phyloP scores from a whole-genome alignment of 2,329 filamentous ascomycete genomes.

The Phialocephala subalpina region DNA sequence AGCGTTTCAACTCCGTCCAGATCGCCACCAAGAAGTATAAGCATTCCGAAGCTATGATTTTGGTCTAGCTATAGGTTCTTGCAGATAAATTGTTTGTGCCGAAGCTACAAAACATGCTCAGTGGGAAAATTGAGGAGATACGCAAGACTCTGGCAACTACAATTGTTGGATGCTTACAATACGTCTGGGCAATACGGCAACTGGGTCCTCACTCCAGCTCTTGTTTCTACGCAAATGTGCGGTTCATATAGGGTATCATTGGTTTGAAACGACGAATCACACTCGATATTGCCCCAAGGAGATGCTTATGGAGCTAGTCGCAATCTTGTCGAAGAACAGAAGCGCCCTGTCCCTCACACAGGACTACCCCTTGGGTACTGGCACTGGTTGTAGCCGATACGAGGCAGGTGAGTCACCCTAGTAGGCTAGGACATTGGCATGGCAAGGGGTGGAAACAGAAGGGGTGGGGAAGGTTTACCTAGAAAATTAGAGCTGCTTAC shows the following conservation, averaged over 20 bases:
- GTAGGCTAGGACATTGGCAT: no score
- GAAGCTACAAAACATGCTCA: not conserved
- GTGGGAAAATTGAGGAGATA: not conserved
- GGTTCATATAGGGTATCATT: no score
- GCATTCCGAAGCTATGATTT: not conserved
- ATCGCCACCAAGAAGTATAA: not conserved
- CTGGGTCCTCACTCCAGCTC: not conserved
- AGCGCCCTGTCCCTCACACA: not conserved
- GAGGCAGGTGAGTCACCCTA: not conserved
- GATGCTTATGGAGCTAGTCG: not conserved
- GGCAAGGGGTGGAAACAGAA: no score
- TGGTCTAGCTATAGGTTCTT: not conserved
- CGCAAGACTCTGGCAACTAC: not conserved
- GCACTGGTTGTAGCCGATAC: not conserved
- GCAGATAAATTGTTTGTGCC: slow-evolving; percentile 12
- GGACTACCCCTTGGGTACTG: not conserved
- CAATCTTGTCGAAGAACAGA: not conserved
- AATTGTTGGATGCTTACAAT: not conserved
- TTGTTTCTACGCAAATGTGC: not conserved
- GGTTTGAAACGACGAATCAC: not conserved
- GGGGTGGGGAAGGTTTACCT: no score
- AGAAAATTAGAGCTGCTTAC: no score
- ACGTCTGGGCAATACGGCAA: not conserved
- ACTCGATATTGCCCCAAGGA: not conserved
- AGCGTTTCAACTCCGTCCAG: not conserved